These are phyloP conservation scores for Alternaria longipes DNA, from an alignment of 2,329 filamentous ascomycete species.

Conservation along the genomic window DNA sequence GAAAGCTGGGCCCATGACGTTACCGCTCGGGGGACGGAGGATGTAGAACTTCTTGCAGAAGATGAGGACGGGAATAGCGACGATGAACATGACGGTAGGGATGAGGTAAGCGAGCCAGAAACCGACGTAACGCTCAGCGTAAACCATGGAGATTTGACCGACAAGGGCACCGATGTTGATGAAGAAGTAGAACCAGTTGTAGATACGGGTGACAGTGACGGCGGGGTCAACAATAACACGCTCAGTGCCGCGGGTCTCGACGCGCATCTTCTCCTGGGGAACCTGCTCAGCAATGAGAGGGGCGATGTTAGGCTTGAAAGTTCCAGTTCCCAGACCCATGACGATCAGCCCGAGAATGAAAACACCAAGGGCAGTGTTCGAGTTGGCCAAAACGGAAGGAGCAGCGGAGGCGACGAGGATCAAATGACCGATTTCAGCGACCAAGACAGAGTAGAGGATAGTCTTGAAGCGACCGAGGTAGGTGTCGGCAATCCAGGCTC, in stretches of 20 bases:
- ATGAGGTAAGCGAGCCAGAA: conserved; percentile 78
- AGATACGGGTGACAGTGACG: conserved; percentile 73
- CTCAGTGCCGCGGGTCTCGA: conserved; percentile 59
- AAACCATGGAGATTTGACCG: conserved; percentile 51
- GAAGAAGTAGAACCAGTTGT: conserved; percentile 62
- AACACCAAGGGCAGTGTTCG: conserved; percentile 62
- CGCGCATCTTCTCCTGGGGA: conserved; percentile 61
- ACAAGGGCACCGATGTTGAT: conserved; percentile 52
- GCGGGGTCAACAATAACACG: conserved; percentile 72
- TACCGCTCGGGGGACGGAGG: conserved; percentile 70
- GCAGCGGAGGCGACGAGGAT: conserved; percentile 66
- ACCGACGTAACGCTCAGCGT: conserved; percentile 63
- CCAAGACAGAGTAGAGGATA: conserved; percentile 63
- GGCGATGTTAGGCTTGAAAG: conserved; percentile 73
- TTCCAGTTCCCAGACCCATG: conserved; percentile 72
- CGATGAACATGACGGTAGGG: conserved; percentile 70
- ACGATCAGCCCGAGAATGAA: conserved; percentile 67
- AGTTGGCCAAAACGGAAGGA: not conserved
- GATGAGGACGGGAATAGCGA: conserved; percentile 67
- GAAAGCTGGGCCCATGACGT: conserved; percentile 72
- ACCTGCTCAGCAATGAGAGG: conserved; percentile 71
- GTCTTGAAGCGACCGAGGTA: conserved; percentile 70
- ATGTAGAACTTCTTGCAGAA: conserved; percentile 69
- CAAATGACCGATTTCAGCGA: conserved; percentile 67
- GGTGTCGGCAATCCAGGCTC: conserved; percentile 68